Evolutionary conservation across 2,329 filamentous ascomycete species (phyloP).

Genomic region (Orbilia ellipsospora): DNA sequence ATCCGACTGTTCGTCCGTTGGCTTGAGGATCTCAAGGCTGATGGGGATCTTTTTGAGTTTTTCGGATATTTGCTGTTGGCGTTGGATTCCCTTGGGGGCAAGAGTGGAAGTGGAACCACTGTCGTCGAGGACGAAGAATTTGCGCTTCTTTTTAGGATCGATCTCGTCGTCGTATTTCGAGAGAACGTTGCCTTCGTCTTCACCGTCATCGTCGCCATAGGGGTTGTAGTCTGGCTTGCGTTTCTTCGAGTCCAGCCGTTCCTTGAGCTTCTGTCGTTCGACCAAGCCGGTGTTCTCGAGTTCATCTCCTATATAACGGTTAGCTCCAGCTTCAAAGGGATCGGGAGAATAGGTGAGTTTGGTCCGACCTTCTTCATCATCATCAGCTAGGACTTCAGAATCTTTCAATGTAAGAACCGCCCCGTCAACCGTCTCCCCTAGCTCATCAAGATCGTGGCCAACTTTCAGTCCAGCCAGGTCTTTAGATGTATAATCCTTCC

Average conservation of each 20-base stretch:
- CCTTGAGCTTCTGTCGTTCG: constrained; percentile 77
- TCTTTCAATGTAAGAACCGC: constrained; percentile 97
- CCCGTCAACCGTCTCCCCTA: constrained; percentile 80
- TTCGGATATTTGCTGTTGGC: constrained; percentile 68
- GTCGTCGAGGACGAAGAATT: constrained; percentile 86
- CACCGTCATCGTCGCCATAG: constrained; percentile 74
- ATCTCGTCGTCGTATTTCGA: constrained; percentile 97
- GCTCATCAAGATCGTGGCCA: constrained; percentile 83
- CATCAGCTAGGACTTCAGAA: constrained; percentile 75
- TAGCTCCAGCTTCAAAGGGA: too few relatives aligned
- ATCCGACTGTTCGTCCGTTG: constrained; percentile 78
- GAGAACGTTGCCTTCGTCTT: constrained; percentile 73
- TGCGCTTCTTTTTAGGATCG: constrained; percentile 81
- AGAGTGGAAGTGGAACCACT: constrained; percentile 75
- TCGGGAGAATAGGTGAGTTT: constrained; percentile 60
- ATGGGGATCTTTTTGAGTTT: constrained; percentile 76
- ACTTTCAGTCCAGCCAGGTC: constrained; percentile 93
- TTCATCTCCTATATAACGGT: constrained; percentile 78
- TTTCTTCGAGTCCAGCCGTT: constrained; percentile 87
- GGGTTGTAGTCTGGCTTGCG: constrained; percentile 90
- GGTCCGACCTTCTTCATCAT: constrained; percentile 71
- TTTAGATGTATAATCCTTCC: constrained; percentile 79
- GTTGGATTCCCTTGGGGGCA: constrained; percentile 69
- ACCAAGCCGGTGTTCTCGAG: constrained; percentile 80
- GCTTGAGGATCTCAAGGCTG: constrained; percentile 77